Conservation (phyloP, 345 rosid species). For the Physaria fendleri region DNA sequence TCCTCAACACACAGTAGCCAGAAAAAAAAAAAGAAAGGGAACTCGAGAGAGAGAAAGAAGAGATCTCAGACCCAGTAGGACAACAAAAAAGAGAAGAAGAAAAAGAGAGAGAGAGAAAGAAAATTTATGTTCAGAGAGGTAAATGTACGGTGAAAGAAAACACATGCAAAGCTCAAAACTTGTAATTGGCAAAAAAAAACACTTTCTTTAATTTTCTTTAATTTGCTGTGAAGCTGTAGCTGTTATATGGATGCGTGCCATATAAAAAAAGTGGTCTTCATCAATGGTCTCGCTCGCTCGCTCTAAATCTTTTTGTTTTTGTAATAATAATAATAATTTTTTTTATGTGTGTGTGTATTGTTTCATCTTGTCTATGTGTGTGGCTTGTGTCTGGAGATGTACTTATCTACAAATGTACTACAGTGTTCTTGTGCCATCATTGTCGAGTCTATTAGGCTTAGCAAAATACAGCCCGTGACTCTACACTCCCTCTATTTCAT, state of each 20-base stretch:
- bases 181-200: conserved; percentile 29
- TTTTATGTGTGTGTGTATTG: no score
- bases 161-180: conserved; percentile 37
- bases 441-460: no score
- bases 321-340: no score
- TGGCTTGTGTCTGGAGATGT: no score
- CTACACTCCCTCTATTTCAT: no score
- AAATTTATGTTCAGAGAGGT: conserved; percentile 2
- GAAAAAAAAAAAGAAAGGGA: neutral
- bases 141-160: conserved; percentile 27
- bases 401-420: no score
- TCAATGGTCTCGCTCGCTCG: conserved; percentile 12
- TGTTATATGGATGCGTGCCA: conserved; percentile 62
- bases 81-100: conserved; percentile 23
- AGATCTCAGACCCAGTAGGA: conserved; percentile 29
- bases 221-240: conserved; percentile 6
- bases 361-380: no score
- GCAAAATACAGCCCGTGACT: no score
- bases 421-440: no score
- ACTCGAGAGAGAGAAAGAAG: neutral
- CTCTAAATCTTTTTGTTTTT: neutral
- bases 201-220: neutral
- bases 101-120: conserved; percentile 18
- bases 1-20: conserved; percentile 15
- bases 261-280: conserved; percentile 42